Base-by-base conservation (phyloP, 306 rosid species). In the Dalbergia cochinchinensis region DNA sequence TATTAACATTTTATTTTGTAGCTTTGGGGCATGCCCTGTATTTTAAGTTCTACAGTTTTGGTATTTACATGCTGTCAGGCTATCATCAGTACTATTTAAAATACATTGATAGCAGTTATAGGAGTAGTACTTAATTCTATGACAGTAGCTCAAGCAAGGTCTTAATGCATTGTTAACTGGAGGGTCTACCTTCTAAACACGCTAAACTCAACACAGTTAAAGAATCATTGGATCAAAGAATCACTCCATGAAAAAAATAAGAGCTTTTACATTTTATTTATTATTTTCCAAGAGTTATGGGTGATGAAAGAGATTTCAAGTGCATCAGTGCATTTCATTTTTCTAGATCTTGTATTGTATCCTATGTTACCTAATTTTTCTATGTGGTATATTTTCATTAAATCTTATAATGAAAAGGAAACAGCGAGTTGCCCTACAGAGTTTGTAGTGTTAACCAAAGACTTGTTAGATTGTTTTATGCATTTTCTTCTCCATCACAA, bases 251-350 rank as follows among this genome's bases (percentile, higher is more conserved):
- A 20, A 54, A 80, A 66, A 73, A 44, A 57, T n/a, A 65, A 42
- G 42, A 16, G 14, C 65, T 14, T 80, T 42, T 63, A 11, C 42
- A 59, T 39, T 34, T 33, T 15, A 15, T 37, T 5, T 1, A n/a
- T 11, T 55, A 41, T 39, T 55, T 79, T 69, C 12, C 5, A n/a
- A 15, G 39, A 51, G 55, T 73, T 26, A 59, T 26, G 80, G 26
- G 74, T 26, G 45, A 44, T 35, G 67, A 58, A 59, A 65, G 71
- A 71, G 55, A 75, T 75, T 82, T 60, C 37, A 74, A 82, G 71
- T 70, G 48, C 69, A 50, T 65, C 18, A 16, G 54, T 69, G 35
- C 51, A 12, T 78, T 73, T 58, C 62, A 44, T 39, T 50, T 59
- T 78, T 51, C 44, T 59, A 53, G 77, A 51, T 59, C 37, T 48